Evolutionary conservation across 805 yeast genomes (phyloP).

Genomic region (Saccharomycopsis sp.): DNA sequence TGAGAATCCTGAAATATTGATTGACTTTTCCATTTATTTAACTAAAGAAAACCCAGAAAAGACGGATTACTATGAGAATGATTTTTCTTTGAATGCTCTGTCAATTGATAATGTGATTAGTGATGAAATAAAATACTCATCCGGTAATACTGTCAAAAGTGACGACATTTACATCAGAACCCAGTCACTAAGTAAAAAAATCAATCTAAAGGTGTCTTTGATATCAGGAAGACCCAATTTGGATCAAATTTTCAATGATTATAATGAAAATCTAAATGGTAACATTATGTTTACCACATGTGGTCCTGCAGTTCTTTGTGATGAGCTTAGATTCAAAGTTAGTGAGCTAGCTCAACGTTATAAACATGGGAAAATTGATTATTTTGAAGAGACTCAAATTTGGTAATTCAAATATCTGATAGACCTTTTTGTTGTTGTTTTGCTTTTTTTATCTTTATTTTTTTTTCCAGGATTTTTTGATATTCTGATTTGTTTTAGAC

Average conservation of each 20-base stretch:
- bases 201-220: too few species aligned
- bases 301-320: constrained; percentile 11
- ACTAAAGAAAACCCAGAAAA: constrained; percentile 27
- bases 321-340: constrained; percentile 2
- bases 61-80: too few species aligned
- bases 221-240: not conserved
- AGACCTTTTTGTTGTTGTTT: too few species aligned
- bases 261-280: not conserved
- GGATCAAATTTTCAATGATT: not conserved
- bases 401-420: too few species aligned
- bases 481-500: too few species aligned
- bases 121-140: not conserved
- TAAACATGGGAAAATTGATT: constrained; percentile 10
- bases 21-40: constrained; percentile 27
- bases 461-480: too few species aligned
- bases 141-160: not conserved
- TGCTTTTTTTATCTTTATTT: too few species aligned
- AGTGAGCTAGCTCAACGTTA: not conserved
- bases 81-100: constrained; percentile 4
- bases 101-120: not conserved
- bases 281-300: constrained; percentile 5
- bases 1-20: constrained; percentile 18
- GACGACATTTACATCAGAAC: too few species aligned
- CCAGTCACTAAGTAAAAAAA: too few species aligned
- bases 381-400: constrained; percentile 13